Conservation (phyloP, 345 rosid species). For the Salix viminalis region DNA sequence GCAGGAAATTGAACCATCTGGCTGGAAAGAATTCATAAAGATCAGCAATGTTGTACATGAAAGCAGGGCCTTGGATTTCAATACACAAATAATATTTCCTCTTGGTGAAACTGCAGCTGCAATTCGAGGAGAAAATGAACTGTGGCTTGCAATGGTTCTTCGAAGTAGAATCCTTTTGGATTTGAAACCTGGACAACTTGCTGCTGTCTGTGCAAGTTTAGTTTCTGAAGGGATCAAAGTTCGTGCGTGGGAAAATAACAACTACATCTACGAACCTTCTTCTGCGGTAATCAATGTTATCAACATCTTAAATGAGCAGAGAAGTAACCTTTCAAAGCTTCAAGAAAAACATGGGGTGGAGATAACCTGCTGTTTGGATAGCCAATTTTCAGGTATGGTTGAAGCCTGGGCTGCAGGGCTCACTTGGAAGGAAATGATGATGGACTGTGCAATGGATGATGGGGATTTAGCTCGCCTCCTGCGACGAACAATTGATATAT, state of each 20-base stretch:
- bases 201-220: conserved; percentile 70
- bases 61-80: conserved; percentile 69
- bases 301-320: conserved; percentile 59
- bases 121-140: conserved; percentile 91
- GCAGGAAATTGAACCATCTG: conserved; percentile 87
- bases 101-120: conserved; percentile 96
- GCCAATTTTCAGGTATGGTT: conserved; percentile 94
- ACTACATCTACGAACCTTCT: conserved; percentile 69
- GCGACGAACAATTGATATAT: conserved; percentile 71
- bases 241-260: conserved; percentile 65
- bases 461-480: conserved; percentile 89
- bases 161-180: conserved; percentile 59
- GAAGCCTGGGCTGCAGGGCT: conserved; percentile 98
- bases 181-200: conserved; percentile 79
- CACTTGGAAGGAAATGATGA: conserved; percentile 89
- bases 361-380: conserved; percentile 66
- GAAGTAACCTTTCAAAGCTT: conserved; percentile 50
- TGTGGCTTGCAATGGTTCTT: conserved; percentile 89
- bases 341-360: conserved; percentile 82
- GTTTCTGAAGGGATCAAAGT: conserved; percentile 91
- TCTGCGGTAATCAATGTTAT: conserved; percentile 46
- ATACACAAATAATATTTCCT: conserved; percentile 73
- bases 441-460: conserved; percentile 96
- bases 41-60: conserved; percentile 86
- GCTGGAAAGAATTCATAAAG: conserved; percentile 91